Conservation (phyloP, 345 rosid species). For the Lumnitzera racemosa region DNA sequence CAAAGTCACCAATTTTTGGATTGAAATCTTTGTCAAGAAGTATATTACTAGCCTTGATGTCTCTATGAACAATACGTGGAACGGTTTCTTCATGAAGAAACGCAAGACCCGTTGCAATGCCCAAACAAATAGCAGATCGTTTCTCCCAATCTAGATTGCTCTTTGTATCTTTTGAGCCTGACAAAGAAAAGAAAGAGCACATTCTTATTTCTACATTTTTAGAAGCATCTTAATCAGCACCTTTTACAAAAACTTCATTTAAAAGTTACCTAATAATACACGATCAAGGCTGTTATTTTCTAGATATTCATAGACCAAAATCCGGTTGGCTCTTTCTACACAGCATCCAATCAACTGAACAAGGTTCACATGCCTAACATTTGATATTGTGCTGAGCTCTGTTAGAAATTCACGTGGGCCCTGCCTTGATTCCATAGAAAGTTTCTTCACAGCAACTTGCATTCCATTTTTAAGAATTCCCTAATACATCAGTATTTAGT, state of each 20-base stretch:
- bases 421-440: constrained; percentile 68
- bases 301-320: constrained; percentile 78
- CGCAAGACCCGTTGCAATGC: constrained; percentile 74
- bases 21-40: constrained; percentile 69
- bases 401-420: constrained; percentile 71
- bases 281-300: constrained; percentile 79
- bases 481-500: constrained; percentile 22
- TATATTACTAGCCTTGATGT: constrained; percentile 90
- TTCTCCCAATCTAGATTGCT: constrained; percentile 59
- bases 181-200: constrained; percentile 1
- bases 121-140: constrained; percentile 76
- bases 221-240: background rate
- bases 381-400: constrained; percentile 63
- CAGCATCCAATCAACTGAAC: constrained; percentile 89
- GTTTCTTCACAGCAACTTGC: constrained; percentile 70
- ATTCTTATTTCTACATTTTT: background rate
- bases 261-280: constrained; percentile 45
- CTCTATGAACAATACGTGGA: constrained; percentile 89
- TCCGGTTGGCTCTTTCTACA: constrained; percentile 46
- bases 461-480: constrained; percentile 53
- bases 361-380: constrained; percentile 77
- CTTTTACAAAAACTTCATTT: constrained; percentile 2
- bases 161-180: constrained; percentile 40
- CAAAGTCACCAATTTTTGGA: constrained; percentile 96
- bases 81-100: constrained; percentile 82